Evolutionary conservation across 257 asterid genomes (phyloP).

Genomic region (Solanum arcanum): DNA sequence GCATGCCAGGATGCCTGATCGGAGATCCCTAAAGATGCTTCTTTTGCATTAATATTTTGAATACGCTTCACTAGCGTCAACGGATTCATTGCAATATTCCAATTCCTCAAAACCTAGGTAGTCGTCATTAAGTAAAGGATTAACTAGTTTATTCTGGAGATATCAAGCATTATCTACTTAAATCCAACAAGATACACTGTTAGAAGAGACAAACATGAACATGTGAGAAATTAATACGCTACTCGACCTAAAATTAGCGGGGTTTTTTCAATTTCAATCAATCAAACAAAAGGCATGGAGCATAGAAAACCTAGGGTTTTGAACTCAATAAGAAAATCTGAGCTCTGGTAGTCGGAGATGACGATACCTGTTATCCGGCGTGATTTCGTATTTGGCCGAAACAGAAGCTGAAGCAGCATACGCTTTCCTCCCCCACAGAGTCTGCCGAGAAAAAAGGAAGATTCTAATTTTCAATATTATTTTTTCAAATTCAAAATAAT

Average conservation of each 20-base stretch:
- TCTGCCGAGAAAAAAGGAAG: background rate
- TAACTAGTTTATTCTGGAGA: background rate
- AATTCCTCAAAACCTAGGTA: background rate
- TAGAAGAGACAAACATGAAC: background rate
- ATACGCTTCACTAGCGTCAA: slow-evolving; percentile 84
- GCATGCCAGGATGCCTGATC: slow-evolving; percentile 96
- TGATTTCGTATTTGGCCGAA: background rate
- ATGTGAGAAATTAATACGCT: background rate
- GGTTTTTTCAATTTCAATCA: background rate
- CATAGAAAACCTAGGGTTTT: background rate
- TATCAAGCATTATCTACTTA: background rate
- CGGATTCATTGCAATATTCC: slow-evolving; percentile 54
- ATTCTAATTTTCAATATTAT: no score
- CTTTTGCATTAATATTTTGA: slow-evolving; percentile 68
- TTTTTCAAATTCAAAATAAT: no score
- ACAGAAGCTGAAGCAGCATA: background rate
- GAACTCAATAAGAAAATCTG: background rate
- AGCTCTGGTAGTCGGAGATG: background rate
- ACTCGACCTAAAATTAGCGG: background rate
- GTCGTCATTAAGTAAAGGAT: background rate
- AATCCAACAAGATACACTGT: background rate
- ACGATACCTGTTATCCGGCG: background rate
- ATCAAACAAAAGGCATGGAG: background rate
- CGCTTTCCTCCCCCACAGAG: background rate
- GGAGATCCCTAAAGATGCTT: slow-evolving; percentile 74